Evolutionary conservation across 2,329 filamentous ascomycete genomes (phyloP), one percentile per base, ranked within the genome.

Genomic region (Monilinia laxa): DNA sequence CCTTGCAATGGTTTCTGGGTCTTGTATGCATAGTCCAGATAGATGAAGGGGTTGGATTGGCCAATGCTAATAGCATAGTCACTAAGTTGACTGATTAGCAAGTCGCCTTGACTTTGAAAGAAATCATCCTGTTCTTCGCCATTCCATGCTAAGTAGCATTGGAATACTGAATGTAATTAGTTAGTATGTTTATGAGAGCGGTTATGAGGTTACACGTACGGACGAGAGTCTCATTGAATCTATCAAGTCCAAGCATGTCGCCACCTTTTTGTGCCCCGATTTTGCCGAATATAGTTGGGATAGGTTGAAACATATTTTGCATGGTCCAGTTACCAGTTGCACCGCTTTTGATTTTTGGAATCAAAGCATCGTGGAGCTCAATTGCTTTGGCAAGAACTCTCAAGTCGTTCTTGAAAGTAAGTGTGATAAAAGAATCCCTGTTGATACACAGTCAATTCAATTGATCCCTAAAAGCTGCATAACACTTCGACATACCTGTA

Each of bases 321-420:
- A 49, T 64, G 25, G 23, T 56, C 51, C 51, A 56, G 6, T 31
- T 23, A 16, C 38, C 52, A 28, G 25, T 54, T 6, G 62, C 10
- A 2, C 23, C 10, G 40, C 20, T 31, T 5, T 31, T 45, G 18
- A 54, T 64, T 12, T n/a, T 49, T 11, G 35, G 25, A 23, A 64
- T 47, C 0, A 31, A 35, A 35, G 62, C 35, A 16, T 49, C 28
- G 28, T 63, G 59, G 18, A 62, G 59, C 28, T 53, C 59, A 49
- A 62, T 62, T 16, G 49, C 49, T 16, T 53, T 53, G n/a, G 59
- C 25, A 35, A 62, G 35, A 38, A 60, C 57, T n/a, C 57, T 45
- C 23, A 60, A 51, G 35, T 53, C 47, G 16, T 62, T 62, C 59
- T 53, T 62, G 31, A 62, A 62, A 18, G 47, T 62, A 18, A 62